Percentiles rank a stretch among this genome's conserved stretches.
Evolutionary conservation across 768 basidiomycete genomes (phyloP).

Genomic region (Termitomyces sp.): DNA sequence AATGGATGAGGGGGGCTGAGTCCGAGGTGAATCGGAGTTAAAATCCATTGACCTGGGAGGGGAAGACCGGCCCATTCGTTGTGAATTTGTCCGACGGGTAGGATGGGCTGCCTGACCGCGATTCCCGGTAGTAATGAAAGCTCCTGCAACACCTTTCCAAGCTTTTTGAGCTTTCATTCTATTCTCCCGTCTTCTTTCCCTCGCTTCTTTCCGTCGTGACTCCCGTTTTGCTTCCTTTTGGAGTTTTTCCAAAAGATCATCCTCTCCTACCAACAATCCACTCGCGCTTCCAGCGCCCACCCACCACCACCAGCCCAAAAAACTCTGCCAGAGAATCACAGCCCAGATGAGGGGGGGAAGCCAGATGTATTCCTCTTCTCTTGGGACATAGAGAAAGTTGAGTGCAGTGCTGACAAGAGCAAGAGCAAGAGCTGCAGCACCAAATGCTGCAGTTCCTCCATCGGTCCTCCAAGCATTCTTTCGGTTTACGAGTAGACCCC

Average conservation of each 20-base stretch:
- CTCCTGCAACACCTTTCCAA: constrained; percentile 56
- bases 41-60: constrained; percentile 2
- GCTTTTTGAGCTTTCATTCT: constrained; percentile 52
- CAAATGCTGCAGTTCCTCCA: constrained; percentile 94
- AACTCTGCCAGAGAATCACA: constrained; percentile 95
- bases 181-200: constrained; percentile 45
- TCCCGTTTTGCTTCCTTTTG: constrained; percentile 52
- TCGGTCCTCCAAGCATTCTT: constrained; percentile 94
- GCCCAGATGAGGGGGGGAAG: constrained; percentile 87
- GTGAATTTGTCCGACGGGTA: not conserved
- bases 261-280: constrained; percentile 31
- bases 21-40: constrained; percentile 5
- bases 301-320: constrained; percentile 99
- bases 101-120: not conserved
- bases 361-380: constrained; percentile 87
- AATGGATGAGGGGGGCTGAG: constrained; percentile 1
- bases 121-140: constrained; percentile 28
- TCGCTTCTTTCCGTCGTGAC: constrained; percentile 39
- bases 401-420: constrained; percentile 80
- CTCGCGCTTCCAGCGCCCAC: constrained; percentile 88
- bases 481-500: constrained; percentile 90
- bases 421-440: constrained; percentile 77
- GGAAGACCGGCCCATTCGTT: not conserved
- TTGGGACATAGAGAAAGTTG: constrained; percentile 84
- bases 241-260: constrained; percentile 66